Conservation (phyloP, 2,329 filamentous ascomycete species). For the Aspergillus calidoustus region DNA sequence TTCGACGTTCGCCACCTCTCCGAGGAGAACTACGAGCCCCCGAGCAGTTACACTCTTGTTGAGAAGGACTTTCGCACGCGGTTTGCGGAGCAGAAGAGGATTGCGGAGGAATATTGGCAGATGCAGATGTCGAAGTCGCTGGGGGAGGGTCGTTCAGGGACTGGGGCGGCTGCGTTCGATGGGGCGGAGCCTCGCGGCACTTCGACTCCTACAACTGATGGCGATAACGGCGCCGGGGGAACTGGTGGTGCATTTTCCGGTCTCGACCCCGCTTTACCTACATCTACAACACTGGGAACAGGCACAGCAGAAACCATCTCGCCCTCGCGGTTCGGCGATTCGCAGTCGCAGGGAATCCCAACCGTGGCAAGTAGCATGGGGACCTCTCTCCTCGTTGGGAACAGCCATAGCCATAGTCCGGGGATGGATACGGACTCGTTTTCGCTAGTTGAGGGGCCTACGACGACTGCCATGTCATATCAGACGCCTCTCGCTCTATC, state of each 20-base stretch:
- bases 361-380: conserved; percentile 12
- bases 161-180: not conserved
- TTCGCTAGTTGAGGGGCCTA: not conserved
- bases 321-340: conserved; percentile 13
- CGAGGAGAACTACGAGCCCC: conserved; percentile 25
- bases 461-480: conserved; percentile 4
- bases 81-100: conserved; percentile 39
- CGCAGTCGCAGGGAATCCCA: conserved; percentile 9
- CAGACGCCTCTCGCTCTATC: conserved; percentile 20
- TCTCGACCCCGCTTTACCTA: not conserved
- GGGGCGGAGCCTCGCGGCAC: not conserved
- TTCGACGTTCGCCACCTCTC: conserved; percentile 24
- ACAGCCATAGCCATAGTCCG: not conserved
- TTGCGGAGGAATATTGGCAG: conserved; percentile 25
- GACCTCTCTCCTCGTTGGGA: not conserved
- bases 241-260: not conserved
- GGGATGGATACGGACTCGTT: not conserved
- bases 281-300: not conserved
- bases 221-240: not conserved
- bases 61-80: conserved; percentile 43
- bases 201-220: not conserved
- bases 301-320: conserved; percentile 11
- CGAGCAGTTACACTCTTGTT: conserved; percentile 34
- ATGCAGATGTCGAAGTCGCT: conserved; percentile 17
- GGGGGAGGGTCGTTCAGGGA: not conserved